Evolutionary conservation across 2,329 filamentous ascomycete species (phyloP), one percentile per base, ranked within the genome.

Genomic region (Incumbomyces delicatus): DNA sequence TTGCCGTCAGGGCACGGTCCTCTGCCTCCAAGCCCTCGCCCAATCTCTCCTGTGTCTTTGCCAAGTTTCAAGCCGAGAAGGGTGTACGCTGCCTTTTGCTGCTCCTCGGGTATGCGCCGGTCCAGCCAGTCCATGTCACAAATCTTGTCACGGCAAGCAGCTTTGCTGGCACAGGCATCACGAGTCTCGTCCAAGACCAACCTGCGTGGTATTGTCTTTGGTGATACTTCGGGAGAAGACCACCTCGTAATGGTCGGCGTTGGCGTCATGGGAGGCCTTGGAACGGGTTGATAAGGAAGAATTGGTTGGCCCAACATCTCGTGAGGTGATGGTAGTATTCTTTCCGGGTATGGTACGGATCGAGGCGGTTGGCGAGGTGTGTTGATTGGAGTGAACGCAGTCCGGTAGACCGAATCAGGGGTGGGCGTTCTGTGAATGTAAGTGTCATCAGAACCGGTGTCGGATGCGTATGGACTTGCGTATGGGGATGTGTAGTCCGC

Each of bases 361-460:
- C 40, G 49, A 7, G 54, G 46, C 11, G 50, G 47, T 10, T 59
- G 61, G 17, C 62, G 58, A 2, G 65, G 64, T 2, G 60, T 60
- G 41, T 74, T 74, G 41, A 70, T 58, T 0, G 68, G 63, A 1
- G 63, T 70, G 60, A 65, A 73, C 33, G 54, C 53, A 17, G 60
- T 62, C 41, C 57, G 61, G n/a, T 60, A 60, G 12, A 65, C 63
- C 36, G 66, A 63, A 14, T 63, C 57, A 1, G 70, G 66, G 1
- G 70, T 71, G 36, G 60, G 57, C 41, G 58, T 59, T 52, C 62
- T 65, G 2, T 50, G 55, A 48, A 61, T 65, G 37, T 62, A 54
- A 17, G 48, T 49, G 50, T 54, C 63, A 48, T 63, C 65, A 1
- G 55, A 53, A 10, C 70, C 66, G 0, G 63, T 66, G 37, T 69